Evolutionary conservation across 768 basidiomycete genomes (phyloP), one percentile per base, ranked within the genome.

Genomic region (Leccinum obscurum): DNA sequence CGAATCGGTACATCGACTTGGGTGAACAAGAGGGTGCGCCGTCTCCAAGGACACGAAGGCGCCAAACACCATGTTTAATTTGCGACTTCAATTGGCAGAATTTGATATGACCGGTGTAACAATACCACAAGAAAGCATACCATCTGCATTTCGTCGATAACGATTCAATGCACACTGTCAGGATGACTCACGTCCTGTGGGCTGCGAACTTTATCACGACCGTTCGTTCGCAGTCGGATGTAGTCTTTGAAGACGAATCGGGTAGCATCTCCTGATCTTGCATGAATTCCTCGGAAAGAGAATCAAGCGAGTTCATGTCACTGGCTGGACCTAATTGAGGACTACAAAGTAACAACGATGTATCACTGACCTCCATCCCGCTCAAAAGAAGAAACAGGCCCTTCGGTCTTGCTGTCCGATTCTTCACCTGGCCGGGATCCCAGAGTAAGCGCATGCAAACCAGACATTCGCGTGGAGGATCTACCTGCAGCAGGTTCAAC

Each of bases 1-100:
- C 75, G 1, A 76, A 58, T 55, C 72, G 72, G 30, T 76, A 77
- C 73, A 77, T 76, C 0, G 76, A 77, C 64, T 76, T 76, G 20
- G 76, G 75, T 15, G 75, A 76, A 55, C 75, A 76, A 7, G 54
- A 28, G 3, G 64, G 64, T 37, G 59, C 57, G 3, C 39, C 50
- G 11, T 56, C 57, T 50, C 54, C 28, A 46, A 41, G 4, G 14
- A 34, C 30, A 3, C 46, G 54, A 15, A 46, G 14, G 24, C 10
- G 44, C 2, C 15, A 49, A 48, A n/a, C 9, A 52, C 52, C 59
- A 6, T 46, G 53, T 34, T 50, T 48, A 6, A 53, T 51, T 46
- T 68, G 62, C 32, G 69, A 69, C 39, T 55, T 70, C 48, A 69
- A 30, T 35, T 58, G 41, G 14, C 39, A 24, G 56, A 71, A 69